Evolutionary conservation across 2,329 filamentous ascomycete genomes (phyloP), one percentile per base, ranked within the genome.

Genomic region (Penicillium italicum): DNA sequence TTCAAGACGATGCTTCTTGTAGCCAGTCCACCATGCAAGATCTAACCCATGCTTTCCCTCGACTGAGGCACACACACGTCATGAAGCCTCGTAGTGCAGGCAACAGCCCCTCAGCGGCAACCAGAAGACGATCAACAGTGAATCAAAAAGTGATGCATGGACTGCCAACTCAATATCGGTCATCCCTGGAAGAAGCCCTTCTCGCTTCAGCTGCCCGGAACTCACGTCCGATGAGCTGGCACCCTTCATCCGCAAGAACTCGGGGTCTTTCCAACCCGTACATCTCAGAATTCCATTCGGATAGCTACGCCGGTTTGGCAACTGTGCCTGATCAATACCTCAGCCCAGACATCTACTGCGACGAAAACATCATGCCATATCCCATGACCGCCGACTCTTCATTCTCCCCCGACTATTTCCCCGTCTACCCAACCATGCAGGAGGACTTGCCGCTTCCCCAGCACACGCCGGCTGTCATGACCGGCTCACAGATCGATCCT

Each of bases 201-300:
- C 65, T 79, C 61, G 68, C 76, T 53, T 69, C 59, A 24, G 67
- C 59, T 47, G 73, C 72, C 37, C 74, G 70, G 63, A 57, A 78
- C 37, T 74, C 74, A 50, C 82, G 88, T 40, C 88, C 88, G 6
- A 77, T 89, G 43, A 91, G 88, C 77, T 91, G 89, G 89, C 89
- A 91, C 69, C 86, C 88, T 3, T 82, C 82, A 22, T 82, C 86
- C 10, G 55, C 71, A 72, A 54, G 67, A 67, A 31, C 66, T 66
- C 50, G 69, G 69, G 66, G 62, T 5, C 65, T 68, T 51, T 60
- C 65, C 2, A 61, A 62, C 24, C 59, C 67, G 10, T 65, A 62
- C 47, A 48, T 58, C 26, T 58, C 66, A 6, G 47, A 62, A 11
- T 61, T 61, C 43, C 46, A 58, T 40, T 42, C 62, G 37, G 59